Evolutionary conservation across 768 basidiomycete species (phyloP).

Genomic region (Lentinula sp.): DNA sequence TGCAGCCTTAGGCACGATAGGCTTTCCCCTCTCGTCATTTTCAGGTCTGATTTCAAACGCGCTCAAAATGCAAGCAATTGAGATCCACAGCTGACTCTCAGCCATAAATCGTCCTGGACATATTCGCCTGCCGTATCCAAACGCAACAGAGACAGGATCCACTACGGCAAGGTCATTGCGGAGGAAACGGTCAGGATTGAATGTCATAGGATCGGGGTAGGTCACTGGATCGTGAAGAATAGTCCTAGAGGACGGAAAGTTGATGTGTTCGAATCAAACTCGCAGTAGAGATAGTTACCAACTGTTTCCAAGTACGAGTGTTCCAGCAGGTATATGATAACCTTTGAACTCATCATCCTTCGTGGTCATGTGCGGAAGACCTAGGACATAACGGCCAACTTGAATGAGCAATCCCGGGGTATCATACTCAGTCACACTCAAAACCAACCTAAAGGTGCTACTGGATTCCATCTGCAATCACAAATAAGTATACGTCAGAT

Average conservation of each 20-base stretch:
- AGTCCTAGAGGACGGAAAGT: conserved; percentile 25
- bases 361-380: conserved; percentile 31
- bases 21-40: conserved; percentile 26
- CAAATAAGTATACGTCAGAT: not conserved
- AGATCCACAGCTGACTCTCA: conserved; percentile 39
- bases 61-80: conserved; percentile 35
- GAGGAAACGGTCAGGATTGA: conserved; percentile 46
- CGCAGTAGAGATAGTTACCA: conserved; percentile 21
- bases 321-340: conserved; percentile 38
- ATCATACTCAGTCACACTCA: not conserved
- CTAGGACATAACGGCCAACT: conserved; percentile 8
- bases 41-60: conserved; percentile 33
- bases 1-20: conserved; percentile 22
- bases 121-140: conserved; percentile 38
- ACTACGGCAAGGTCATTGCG: conserved; percentile 13
- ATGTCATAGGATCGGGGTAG: conserved; percentile 39
- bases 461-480: conserved; percentile 8
- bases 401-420: not conserved
- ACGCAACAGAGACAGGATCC: conserved; percentile 29
- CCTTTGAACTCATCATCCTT: conserved; percentile 37
- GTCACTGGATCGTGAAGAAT: conserved; percentile 41
- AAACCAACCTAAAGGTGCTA: conserved; percentile 21
- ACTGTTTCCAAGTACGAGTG: conserved; percentile 34
- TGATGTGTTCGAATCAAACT: not conserved
- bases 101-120: conserved; percentile 45